Evolutionary conservation across 192 early-diverging fungal genomes (phyloP), one percentile per base, ranked within the genome.

Genomic region (Coemansia sp.): DNA sequence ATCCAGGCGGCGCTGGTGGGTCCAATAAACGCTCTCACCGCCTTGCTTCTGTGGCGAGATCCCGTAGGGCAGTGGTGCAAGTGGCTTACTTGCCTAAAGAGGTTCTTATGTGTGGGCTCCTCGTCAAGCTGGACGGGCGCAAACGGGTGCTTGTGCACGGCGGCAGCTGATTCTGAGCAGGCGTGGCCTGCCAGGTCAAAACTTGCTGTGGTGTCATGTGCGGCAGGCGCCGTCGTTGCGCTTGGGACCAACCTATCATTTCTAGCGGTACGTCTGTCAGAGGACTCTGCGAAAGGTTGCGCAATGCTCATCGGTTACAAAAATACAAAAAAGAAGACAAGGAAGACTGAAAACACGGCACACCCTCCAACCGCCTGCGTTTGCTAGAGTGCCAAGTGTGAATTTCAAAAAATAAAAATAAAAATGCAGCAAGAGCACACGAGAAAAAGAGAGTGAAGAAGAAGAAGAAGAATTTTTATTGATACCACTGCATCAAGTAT

Each of bases 11-110:
- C 69, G 35, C 41, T 65, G 4, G 38, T 55, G 7, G 73, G 65
- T 11, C 78, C 78, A 13, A 81, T 76, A 42, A 81, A 81, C 52
- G 61, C 73, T 4, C 78, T 65, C 0, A 77, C 70, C 3, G 61
- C 65, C 25, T 48, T 62, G 38, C 68, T 57, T 6, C 35, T 42
- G n/a, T 50, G 38, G 2, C 64, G 64, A 4, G 58, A 50, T 25
- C 34, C 23, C 42, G 66, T 28, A 10, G 47, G 61, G 25, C 61
- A 43, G 38, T 50, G 26, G 9, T 47, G 20, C 20, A 11, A 18
- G 31, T 59, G 18, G 33, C 33, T 41, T 6, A 56, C 47, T 9
- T 62, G 69, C 45, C 64, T 47, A 35, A 76, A 76, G 16, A 76
- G 57, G 10, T 36, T 70, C 34, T 36, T 56, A 25, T 66, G 65